Conservation (phyloP, 805 yeast genomes). For the Ogataea nakhonphanomensis region DNA sequence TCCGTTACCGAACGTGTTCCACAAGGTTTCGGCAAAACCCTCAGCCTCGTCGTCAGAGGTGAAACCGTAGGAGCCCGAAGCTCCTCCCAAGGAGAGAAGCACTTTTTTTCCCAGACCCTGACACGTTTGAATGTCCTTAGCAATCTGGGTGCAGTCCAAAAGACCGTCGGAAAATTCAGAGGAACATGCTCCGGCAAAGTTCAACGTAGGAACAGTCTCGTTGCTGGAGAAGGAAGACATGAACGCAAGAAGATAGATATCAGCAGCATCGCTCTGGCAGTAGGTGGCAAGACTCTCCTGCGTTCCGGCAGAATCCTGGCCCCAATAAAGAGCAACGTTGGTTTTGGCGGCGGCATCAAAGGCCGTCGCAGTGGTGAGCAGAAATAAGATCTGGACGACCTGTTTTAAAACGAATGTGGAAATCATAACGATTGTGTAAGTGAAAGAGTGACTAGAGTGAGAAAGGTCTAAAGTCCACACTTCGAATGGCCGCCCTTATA, state of each 20-base stretch:
- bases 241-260: slow-evolving; percentile 70
- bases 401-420: slow-evolving; percentile 8
- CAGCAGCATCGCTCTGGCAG: slow-evolving; percentile 68
- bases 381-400: slow-evolving; percentile 13
- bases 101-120: slow-evolving; percentile 77
- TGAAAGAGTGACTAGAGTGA: slow-evolving; percentile 3
- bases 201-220: slow-evolving; percentile 39
- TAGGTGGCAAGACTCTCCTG: slow-evolving; percentile 49
- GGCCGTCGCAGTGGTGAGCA: slow-evolving; percentile 18
- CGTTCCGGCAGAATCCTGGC: slow-evolving; percentile 72
- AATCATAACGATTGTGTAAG: slow-evolving; percentile 4
- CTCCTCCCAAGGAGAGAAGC: slow-evolving; percentile 76
- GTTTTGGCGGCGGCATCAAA: slow-evolving; percentile 39
- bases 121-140: slow-evolving; percentile 67
- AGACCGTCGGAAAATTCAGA: slow-evolving; percentile 41
- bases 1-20: slow-evolving; percentile 65
- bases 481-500: not conserved
- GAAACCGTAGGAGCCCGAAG: slow-evolving; percentile 56
- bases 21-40: slow-evolving; percentile 53
- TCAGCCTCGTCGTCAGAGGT: slow-evolving; percentile 50
- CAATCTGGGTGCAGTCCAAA: slow-evolving; percentile 41
- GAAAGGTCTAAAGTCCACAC: not conserved
- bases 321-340: slow-evolving; percentile 85
- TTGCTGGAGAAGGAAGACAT: slow-evolving; percentile 54
- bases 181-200: slow-evolving; percentile 55